Conservation (phyloP, 2,329 filamentous ascomycete species). For the Calonectria multiphialidica region DNA sequence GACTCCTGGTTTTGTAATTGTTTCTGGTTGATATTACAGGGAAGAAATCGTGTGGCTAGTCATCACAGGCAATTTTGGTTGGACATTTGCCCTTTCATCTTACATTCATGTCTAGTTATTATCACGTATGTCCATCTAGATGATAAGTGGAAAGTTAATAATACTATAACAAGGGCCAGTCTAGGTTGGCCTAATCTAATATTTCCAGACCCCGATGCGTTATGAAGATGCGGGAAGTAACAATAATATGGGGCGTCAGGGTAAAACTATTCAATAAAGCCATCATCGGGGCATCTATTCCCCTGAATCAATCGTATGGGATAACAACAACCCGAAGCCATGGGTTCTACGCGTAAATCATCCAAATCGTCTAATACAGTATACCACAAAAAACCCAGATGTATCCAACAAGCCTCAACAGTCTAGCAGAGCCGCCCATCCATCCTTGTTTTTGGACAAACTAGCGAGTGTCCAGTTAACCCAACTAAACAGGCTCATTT, state of each 20-base stretch:
- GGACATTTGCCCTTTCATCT: slow-evolving; percentile 41
- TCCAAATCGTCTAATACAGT: neutral
- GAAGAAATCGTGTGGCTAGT: slow-evolving; percentile 16
- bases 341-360: neutral
- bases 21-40: slow-evolving; percentile 23
- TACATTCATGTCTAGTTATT: slow-evolving; percentile 39
- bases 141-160: slow-evolving; percentile 36
- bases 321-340: neutral
- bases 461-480: neutral
- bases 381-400: neutral
- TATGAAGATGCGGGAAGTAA: neutral
- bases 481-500: neutral
- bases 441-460: neutral
- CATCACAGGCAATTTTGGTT: slow-evolving; percentile 27
- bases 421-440: neutral
- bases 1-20: slow-evolving; percentile 12
- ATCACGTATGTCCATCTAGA: slow-evolving; percentile 34
- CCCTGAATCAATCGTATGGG: neutral
- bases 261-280: neutral
- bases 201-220: slow-evolving; percentile 24
- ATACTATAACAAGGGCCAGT: slow-evolving; percentile 38
- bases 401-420: neutral
- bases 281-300: neutral
- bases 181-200: slow-evolving; percentile 34
- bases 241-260: neutral